These are phyloP conservation scores for Hypoxylon sp. DNA, from an alignment of 2,329 filamentous ascomycete species.

Conservation along the genomic window DNA sequence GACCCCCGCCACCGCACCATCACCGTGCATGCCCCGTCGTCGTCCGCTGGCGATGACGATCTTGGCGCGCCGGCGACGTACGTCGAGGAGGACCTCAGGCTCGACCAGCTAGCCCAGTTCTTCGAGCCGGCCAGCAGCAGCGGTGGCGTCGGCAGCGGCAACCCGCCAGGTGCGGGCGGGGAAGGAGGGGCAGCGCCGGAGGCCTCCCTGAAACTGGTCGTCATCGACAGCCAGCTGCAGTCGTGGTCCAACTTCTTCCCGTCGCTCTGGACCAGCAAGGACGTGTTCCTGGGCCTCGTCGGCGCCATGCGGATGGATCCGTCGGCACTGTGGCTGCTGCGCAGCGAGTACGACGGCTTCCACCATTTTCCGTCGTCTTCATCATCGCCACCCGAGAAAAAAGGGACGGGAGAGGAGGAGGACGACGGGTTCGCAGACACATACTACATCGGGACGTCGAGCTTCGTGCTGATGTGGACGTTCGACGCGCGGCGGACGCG, in stretches of 20 bases:
- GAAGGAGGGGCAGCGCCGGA: too few species aligned
- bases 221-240: conserved; percentile 28
- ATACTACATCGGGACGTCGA: conserved; percentile 37
- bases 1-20: conserved; percentile 21
- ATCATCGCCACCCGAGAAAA: neutral
- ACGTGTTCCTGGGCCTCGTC: conserved; percentile 36
- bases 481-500: conserved; percentile 26
- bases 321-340: conserved; percentile 39
- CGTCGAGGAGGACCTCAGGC: conserved; percentile 18
- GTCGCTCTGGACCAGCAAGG: conserved; percentile 35
- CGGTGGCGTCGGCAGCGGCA: neutral
- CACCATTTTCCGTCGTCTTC: conserved; percentile 33
- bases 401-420: neutral
- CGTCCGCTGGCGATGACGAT: too few species aligned
- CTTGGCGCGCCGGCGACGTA: conserved; percentile 19
- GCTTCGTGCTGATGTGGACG: conserved; percentile 40
- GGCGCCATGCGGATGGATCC: conserved; percentile 36
- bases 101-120: conserved; percentile 17
- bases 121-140: conserved; percentile 7
- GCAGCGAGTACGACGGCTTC: conserved; percentile 40
- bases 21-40: conserved; percentile 9
- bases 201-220: conserved; percentile 24
- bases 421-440: conserved; percentile 22
- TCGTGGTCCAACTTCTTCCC: conserved; percentile 23
- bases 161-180: neutral